Evolutionary conservation across 2,329 filamentous ascomycete species (phyloP), one percentile per base, ranked within the genome.

Genomic region (Calonectria naviculata): DNA sequence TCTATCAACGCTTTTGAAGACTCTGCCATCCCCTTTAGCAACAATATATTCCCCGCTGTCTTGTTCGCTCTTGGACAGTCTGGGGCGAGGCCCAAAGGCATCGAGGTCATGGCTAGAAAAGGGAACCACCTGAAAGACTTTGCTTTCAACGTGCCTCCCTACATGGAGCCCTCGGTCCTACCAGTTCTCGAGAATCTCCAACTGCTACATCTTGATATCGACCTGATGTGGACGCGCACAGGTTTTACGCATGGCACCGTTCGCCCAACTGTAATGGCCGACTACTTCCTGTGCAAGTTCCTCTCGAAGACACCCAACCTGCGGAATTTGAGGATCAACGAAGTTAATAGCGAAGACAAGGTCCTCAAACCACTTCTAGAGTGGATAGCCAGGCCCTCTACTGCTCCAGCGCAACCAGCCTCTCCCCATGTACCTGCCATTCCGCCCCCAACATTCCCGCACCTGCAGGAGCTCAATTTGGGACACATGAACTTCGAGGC

Each of bases 311-410:
- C 75, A 38, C 74, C 71, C 58, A 87, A 87, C 21, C 71, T 92
- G 7, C 83, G 83, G 34, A 86, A 89, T 74, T 81, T 92, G 6
- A 85, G 90, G 3, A 76, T 91, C 49, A 91, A 91, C 74, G 74
- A 74, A 21, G 61, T 68, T 0, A 60, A 72, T 19, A 61, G 36
- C 9, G 26, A 68, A 0, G 21, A 66, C 5, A 21, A 67, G 5
- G 66, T 75, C 4, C 66, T 78, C 2, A 73, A 78, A 0, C 74
- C 78, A 1, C 73, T 89, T 13, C 67, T 89, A 3, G 31, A 74
- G 15, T 89, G 82, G 85, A 77, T 87, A 12, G 80, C 76, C 5
- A 61, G 65, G 4, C 68, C 77, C 10, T 68, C 72, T 3, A 58
- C 56, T 5, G 15, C 49, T 10, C 26, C 38, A 2, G 6, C 62